Evolutionary conservation across 2,329 filamentous ascomycete genomes (phyloP).

Genomic region (Peltaster fructicola): DNA sequence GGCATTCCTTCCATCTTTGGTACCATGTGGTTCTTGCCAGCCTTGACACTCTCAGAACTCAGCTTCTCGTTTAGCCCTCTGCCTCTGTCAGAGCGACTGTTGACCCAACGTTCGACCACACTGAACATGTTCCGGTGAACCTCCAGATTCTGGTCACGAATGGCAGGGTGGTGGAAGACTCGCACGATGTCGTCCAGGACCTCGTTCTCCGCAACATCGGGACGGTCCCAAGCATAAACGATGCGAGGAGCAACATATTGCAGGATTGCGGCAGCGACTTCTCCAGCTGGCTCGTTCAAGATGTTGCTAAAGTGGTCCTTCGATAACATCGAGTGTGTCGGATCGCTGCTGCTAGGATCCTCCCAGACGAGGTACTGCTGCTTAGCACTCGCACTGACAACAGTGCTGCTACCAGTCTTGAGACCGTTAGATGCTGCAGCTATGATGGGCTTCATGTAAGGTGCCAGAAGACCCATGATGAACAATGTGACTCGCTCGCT

Average conservation of each 20-base stretch:
- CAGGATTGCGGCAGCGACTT: slow-evolving; percentile 40
- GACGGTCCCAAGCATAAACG: slow-evolving; percentile 85
- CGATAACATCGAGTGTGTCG: slow-evolving; percentile 33
- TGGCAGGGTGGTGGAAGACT: slow-evolving; percentile 79
- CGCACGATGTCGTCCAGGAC: slow-evolving; percentile 65
- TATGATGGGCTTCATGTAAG: slow-evolving; percentile 85
- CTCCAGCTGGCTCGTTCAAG: slow-evolving; percentile 31
- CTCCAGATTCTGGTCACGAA: slow-evolving; percentile 57
- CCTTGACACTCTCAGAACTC: slow-evolving; percentile 64
- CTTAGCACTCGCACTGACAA: slow-evolving; percentile 35
- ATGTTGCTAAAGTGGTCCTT: slow-evolving; percentile 36
- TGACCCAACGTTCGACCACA: slow-evolving; percentile 66
- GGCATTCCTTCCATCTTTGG: slow-evolving; percentile 6
- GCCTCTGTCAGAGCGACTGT: slow-evolving; percentile 47
- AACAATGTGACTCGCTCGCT: slow-evolving; percentile 86
- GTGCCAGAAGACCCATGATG: slow-evolving; percentile 74
- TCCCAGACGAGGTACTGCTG: slow-evolving; percentile 34
- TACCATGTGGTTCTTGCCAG: slow-evolving; percentile 56
- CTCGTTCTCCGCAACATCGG: slow-evolving; percentile 63
- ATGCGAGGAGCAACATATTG: slow-evolving; percentile 78
- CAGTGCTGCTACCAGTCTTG: slow-evolving; percentile 66
- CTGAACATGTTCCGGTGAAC: slow-evolving; percentile 80
- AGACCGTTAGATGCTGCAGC: slow-evolving; percentile 66
- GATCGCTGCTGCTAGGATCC: slow-evolving; percentile 29
- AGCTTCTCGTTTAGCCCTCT: slow-evolving; percentile 57